Evolutionary conservation across 495 filamentous ascomycete species (phyloP), one percentile per base, ranked within the genome.

Genomic region (Neurospora discreta): DNA sequence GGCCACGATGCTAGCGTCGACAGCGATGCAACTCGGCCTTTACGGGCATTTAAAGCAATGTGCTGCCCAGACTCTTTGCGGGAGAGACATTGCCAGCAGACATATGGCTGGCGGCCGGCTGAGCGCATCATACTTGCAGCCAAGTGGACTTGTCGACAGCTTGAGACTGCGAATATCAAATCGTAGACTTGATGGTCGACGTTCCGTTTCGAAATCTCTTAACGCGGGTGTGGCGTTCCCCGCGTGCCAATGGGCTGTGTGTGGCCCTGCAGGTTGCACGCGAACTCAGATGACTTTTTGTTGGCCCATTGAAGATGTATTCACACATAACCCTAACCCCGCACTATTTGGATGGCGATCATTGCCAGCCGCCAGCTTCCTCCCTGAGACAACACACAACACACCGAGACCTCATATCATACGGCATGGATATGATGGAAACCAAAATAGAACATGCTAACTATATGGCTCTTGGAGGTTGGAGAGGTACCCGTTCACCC

Each of bases 21-120:
- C 26, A 58, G 11, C 18, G 68, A 4, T 68, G 69, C 33, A 1
- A 65, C 52, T 18, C 52, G 52, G 52, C 11, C 52, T 9, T 60
- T 60, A 30, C 52, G 52, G 52, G 52, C 26, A 65, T 65, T 33
- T 5, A 65, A 26, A 3, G 52, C 52, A 33, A 65, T 36, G 30
- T 65, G 52, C 52, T 65, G 52, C 36, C 52, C 15, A 23, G 39
- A 46, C 33, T 67, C 69, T 26, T 26, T 69, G 60, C 18, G 73
- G 33, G 70, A 46, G 23, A 78, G 71, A 73, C 77, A 79, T 41
- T 75, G 71, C 78, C 77, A 80, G 74, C 78, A 80, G 44, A 79
- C 73, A 74, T 80, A 80, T n/a, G 71, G 70, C 67, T 73, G 77
- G 52, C 70, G 71, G 71, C 71, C 71, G 18, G 42, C 46, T 41